Evolutionary conservation across 345 rosid species (phyloP), one percentile per base, ranked within the genome.

Genomic region (Dipteronia dyeriana): DNA sequence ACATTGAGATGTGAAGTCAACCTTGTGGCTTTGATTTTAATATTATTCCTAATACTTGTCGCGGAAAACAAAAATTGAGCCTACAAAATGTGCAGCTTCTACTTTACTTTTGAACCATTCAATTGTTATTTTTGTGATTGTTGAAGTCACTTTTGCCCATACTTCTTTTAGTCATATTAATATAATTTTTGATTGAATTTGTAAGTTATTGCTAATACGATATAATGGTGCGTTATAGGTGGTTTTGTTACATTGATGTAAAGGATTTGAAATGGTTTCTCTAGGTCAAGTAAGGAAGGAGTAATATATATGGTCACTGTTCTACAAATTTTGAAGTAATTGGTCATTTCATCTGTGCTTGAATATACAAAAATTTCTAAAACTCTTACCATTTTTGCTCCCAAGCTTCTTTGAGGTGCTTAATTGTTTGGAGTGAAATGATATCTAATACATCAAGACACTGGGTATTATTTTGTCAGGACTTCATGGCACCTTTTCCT

Each of bases 291-390:
- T 39, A 38, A 66, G 47, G 51, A 34, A 34, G 38, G 49, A 66
- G 70, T 39, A 17, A 9, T 34, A 66, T 51, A n/a, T 66, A 3
- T 66, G 13, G 22, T 39, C 45, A 17, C 23, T 66, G 20, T 17
- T 38, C 6, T n/a, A 4, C 70, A 19, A 7, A 49, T 39, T 66
- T n/a, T 1, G 45, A 7, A 16, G 45, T n/a, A 39, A 38, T 63
- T 63, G 16, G 70, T 67, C 45, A 34, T 65, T 65, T 65, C 23
- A 65, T 65, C 10, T 34, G 29, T 66, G 63, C 63, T 20, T 67
- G 53, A 9, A 39, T 25, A 39, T 9, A 31, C 11, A 20, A 43
- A 39, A 13, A 20, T 19, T 20, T 67, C 13, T 41, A 17, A n/a
- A 31, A 19, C 25, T 39, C 51, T 38, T 38, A 20, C 2, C 29